phyloP scores from a whole-genome alignment of 1,284 basidiomycete genomes.

The Somion occarium region DNA sequence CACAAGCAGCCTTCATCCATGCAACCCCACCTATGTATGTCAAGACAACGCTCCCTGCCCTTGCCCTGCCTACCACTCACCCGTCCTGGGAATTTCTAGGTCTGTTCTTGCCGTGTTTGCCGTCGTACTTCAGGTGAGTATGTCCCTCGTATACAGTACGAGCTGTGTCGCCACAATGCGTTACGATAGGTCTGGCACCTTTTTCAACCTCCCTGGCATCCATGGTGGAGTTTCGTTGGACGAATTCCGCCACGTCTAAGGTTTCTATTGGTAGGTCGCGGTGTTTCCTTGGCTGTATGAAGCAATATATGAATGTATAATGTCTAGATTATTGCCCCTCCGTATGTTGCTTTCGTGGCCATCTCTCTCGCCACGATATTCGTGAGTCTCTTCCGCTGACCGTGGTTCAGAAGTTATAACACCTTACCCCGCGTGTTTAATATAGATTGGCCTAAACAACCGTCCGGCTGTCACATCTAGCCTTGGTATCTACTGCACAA shows the following conservation, averaged over 20 bases:
- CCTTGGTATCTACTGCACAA: slow-evolving; percentile 48
- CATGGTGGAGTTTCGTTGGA: slow-evolving; percentile 6
- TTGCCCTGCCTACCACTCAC: background rate
- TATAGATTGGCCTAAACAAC: slow-evolving; percentile 30
- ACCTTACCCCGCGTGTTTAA: no score
- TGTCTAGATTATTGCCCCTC: slow-evolving; percentile 32
- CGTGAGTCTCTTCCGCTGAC: slow-evolving; percentile 12
- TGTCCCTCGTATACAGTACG: background rate
- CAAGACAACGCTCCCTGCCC: background rate
- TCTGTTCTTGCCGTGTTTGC: slow-evolving; percentile 41
- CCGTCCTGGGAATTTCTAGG: slow-evolving; percentile 30
- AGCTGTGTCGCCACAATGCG: background rate
- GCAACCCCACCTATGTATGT: slow-evolving; percentile 26
- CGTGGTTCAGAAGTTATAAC: background rate
- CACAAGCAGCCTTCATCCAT: slow-evolving; percentile 48
- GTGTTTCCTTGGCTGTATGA: background rate
- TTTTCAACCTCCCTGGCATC: slow-evolving; percentile 8
- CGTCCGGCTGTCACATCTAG: slow-evolving; percentile 30
- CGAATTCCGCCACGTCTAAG: slow-evolving; percentile 12
- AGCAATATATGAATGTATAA: slow-evolving; percentile 12
- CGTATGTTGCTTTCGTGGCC: slow-evolving; percentile 32
- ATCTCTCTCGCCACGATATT: slow-evolving; percentile 16
- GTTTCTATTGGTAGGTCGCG: slow-evolving; percentile 10
- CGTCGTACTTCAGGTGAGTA: slow-evolving; percentile 44
- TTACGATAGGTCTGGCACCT: background rate